Conservation (phyloP, 768 basidiomycete species). For the Boletus speciosus region DNA sequence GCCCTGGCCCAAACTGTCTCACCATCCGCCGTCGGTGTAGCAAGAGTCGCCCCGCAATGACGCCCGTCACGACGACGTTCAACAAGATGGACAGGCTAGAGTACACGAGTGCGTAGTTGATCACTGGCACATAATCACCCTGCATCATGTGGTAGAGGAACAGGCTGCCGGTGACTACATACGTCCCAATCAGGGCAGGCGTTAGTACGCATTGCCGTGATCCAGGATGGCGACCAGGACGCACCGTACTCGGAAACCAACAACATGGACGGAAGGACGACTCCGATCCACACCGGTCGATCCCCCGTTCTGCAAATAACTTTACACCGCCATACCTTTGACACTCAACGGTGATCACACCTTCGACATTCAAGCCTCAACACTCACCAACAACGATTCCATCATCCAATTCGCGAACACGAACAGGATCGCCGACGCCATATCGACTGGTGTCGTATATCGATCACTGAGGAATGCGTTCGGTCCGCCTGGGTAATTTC, state of each 20-base stretch:
- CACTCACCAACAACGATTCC: conserved; percentile 19
- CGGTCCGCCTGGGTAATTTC: conserved; percentile 16
- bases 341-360: not conserved
- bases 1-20: conserved; percentile 9
- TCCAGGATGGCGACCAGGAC: not conserved
- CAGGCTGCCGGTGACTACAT: conserved; percentile 6
- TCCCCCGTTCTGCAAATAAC: conserved; percentile 15
- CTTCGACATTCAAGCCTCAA: not conserved
- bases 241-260: conserved; percentile 13
- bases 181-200: not conserved
- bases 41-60: conserved; percentile 17
- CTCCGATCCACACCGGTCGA: conserved; percentile 2
- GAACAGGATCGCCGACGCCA: conserved; percentile 11
- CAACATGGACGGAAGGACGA: conserved; percentile 5
- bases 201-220: not conserved
- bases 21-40: conserved; percentile 9
- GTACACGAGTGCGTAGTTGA: conserved; percentile 5
- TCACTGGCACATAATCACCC: not conserved
- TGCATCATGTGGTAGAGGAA: not conserved
- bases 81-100: conserved; percentile 9
- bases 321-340: conserved; percentile 23
- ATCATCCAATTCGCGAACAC: conserved; percentile 22
- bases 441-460: not conserved
- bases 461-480: not conserved
- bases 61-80: conserved; percentile 15